These are phyloP conservation scores for Fraxinus velutina DNA, from an alignment of 305 asterid genomes.

Conservation along the genomic window DNA sequence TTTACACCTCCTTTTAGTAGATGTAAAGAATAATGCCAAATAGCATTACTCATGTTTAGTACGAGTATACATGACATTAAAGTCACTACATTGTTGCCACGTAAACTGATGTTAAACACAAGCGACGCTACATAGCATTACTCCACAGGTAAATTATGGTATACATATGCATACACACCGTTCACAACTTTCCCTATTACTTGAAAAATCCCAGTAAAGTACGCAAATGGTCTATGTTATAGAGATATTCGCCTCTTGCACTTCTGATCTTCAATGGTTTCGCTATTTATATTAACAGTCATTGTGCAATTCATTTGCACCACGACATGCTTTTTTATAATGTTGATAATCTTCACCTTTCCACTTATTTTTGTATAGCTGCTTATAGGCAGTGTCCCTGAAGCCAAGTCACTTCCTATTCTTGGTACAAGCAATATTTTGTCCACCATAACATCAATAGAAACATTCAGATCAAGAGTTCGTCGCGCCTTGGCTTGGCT, in stretches of 20 bases:
- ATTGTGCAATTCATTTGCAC: slow-evolving; percentile 44
- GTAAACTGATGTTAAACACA: not conserved
- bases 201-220: not conserved
- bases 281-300: slow-evolving; percentile 26
- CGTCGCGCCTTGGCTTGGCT: slow-evolving; percentile 36
- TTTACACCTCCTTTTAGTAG: not conserved
- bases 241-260: slow-evolving; percentile 27
- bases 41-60: not conserved
- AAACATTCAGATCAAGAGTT: slow-evolving; percentile 27
- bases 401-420: slow-evolving; percentile 27
- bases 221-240: not conserved
- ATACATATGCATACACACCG: not conserved
- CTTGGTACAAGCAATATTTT: slow-evolving; percentile 9
- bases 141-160: not conserved
- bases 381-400: slow-evolving; percentile 21
- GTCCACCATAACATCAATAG: slow-evolving; percentile 32
- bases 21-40: not conserved
- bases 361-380: slow-evolving; percentile 34
- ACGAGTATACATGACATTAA: not conserved
- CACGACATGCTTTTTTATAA: slow-evolving; percentile 29
- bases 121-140: not conserved
- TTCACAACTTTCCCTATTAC: not conserved
- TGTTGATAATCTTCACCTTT: slow-evolving; percentile 31
- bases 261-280: slow-evolving; percentile 23
- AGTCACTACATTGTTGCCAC: not conserved